These are phyloP conservation scores for Colletotrichum euphorbiae DNA, from an alignment of 2,329 filamentous ascomycete genomes.

Conservation along the genomic window DNA sequence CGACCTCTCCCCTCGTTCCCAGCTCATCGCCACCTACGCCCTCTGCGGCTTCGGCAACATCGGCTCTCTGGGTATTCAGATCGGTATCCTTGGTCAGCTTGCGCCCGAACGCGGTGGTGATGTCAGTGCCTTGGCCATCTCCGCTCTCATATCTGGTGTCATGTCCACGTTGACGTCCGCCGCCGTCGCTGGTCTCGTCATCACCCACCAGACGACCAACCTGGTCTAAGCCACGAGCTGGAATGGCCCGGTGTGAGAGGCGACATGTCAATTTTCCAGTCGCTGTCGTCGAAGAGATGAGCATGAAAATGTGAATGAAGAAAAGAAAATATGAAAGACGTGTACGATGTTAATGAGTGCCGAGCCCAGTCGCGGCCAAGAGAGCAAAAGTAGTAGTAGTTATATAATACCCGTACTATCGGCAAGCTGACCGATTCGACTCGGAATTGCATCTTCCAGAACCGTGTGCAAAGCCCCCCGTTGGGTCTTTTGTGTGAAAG, in stretches of 20 bases:
- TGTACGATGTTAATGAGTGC: conserved; percentile 32
- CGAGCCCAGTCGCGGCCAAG: not conserved
- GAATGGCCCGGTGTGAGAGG: not conserved
- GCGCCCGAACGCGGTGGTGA: conserved; percentile 80
- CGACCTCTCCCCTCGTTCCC: conserved; percentile 74
- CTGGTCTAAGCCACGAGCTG: not conserved
- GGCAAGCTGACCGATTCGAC: conserved; percentile 20
- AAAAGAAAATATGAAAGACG: conserved; percentile 8
- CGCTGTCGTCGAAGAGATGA: conserved; percentile 1
- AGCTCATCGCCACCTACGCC: conserved; percentile 86
- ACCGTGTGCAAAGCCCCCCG: not conserved
- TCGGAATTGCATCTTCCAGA: not conserved
- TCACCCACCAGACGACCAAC: conserved; percentile 59
- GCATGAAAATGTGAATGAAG: not conserved
- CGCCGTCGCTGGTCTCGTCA: conserved; percentile 80
- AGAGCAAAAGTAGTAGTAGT: conserved; percentile 11
- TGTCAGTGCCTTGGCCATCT: conserved; percentile 80
- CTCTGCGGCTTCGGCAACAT: conserved; percentile 89
- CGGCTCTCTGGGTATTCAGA: conserved; percentile 88
- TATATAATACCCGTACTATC: conserved; percentile 27
- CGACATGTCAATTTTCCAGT: not conserved
- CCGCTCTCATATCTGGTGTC: conserved; percentile 81
- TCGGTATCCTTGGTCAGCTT: conserved; percentile 86
- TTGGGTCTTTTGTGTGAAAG: not conserved
- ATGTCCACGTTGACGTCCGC: conserved; percentile 84